Conservation (phyloP, 176 grass and related monocot species). For the Pharus latifolius region DNA sequence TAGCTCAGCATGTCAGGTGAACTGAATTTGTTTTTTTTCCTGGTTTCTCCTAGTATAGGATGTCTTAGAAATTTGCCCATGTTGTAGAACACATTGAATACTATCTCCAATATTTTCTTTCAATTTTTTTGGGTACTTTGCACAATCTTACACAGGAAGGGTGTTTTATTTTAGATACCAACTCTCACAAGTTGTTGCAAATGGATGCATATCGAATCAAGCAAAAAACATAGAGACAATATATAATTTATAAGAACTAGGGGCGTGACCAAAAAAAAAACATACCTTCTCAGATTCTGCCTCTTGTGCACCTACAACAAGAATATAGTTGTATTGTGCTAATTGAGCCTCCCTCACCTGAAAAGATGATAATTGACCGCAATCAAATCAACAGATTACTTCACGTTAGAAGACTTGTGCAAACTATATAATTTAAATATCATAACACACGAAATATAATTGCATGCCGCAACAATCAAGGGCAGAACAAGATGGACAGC, state of each 20-base stretch:
- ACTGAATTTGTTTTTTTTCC: too few relatives aligned
- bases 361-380: background rate
- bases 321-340: conserved; percentile 93
- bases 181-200: too few relatives aligned
- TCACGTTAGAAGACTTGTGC: background rate
- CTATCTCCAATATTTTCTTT: too few relatives aligned
- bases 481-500: background rate
- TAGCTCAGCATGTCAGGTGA: background rate
- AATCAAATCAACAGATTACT: conserved; percentile 4
- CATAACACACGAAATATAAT: background rate
- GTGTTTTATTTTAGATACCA: too few relatives aligned
- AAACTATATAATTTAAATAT: background rate
- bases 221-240: background rate
- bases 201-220: background rate
- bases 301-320: conserved; percentile 90
- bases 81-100: too few relatives aligned
- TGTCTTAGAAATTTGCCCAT: too few relatives aligned
- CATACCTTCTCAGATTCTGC: conserved; percentile 58
- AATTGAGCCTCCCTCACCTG: conserved; percentile 90
- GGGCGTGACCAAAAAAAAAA: background rate
- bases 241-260: background rate
- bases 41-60: too few relatives aligned
- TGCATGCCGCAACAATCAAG: background rate
- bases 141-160: too few relatives aligned
- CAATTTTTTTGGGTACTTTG: too few relatives aligned